A percentile compares a stretch with the other conserved stretches of the same genome.
phyloP scores from a whole-genome alignment of 208 protist genomes.

The Crithidia thermophila region DNA sequence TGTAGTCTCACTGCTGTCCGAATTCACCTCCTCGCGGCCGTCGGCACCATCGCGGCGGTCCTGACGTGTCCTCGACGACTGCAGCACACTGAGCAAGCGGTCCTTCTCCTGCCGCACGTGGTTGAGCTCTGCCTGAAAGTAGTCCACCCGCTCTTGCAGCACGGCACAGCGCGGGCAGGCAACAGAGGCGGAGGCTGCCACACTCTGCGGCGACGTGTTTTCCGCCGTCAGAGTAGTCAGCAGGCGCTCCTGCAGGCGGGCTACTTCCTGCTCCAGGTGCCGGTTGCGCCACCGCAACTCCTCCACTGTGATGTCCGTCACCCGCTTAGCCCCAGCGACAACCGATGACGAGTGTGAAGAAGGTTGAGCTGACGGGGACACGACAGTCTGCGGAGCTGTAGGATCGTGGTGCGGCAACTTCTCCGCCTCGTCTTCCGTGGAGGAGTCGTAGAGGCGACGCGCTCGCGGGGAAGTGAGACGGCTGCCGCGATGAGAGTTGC shows the following conservation, averaged over 20 bases:
- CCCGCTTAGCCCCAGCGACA: background rate
- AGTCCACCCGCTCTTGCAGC: conserved; percentile 27
- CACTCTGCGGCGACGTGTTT: background rate
- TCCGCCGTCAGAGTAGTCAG: conserved; percentile 17
- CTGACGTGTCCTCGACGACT: background rate
- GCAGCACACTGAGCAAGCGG: conserved; percentile 13
- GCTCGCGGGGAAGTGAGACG: conserved; percentile 4
- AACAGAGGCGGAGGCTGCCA: background rate
- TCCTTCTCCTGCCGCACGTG: conserved; percentile 44
- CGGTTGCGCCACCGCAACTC: conserved; percentile 61
- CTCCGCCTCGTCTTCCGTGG: background rate
- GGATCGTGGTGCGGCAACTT: background rate
- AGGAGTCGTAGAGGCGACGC: conserved; percentile 10
- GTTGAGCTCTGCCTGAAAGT: conserved; percentile 37
- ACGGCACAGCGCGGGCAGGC: conserved; percentile 9
- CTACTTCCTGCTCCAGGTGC: conserved; percentile 42
- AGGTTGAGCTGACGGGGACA: too few species aligned
- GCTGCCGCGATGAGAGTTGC: background rate
- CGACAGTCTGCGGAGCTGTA: too few species aligned
- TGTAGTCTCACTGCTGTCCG: background rate
- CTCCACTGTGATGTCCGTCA: conserved; percentile 42
- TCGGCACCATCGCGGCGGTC: background rate
- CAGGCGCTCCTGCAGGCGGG: conserved; percentile 28
- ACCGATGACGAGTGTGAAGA: too few species aligned
- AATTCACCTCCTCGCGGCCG: background rate